These are phyloP conservation scores for Podospora bellae-mahoneyi DNA, from an alignment of 495 filamentous ascomycete species.

Conservation along the genomic window DNA sequence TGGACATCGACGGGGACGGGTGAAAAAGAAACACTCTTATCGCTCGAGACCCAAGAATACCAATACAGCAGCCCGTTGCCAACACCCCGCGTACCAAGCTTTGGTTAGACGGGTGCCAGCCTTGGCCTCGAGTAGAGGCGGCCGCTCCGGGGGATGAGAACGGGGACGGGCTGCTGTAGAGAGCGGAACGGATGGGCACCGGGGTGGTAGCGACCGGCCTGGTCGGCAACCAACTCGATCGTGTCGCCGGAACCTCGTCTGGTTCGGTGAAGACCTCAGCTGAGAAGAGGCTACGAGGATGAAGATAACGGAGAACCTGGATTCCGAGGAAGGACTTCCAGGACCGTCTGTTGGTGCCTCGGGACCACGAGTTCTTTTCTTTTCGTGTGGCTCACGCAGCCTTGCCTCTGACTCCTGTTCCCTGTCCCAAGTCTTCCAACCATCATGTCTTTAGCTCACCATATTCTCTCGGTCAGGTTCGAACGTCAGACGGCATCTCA, in stretches of 20 bases:
- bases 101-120: not conserved
- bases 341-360: not conserved
- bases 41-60: too few relatives aligned
- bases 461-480: not conserved
- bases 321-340: not conserved
- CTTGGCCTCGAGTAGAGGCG: not conserved
- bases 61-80: too few relatives aligned
- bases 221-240: not conserved
- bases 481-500: not conserved
- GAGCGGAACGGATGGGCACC: not conserved
- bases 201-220: not conserved
- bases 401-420: not conserved
- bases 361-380: not conserved
- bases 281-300: not conserved
- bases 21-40: too few relatives aligned
- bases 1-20: not conserved
- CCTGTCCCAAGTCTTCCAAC: not conserved
- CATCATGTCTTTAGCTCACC: not conserved
- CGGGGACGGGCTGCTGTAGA: not conserved
- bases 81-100: not conserved
- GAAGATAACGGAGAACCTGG: not conserved
- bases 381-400: not conserved
- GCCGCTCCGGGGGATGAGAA: not conserved
- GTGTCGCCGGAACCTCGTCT: not conserved
- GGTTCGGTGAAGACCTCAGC: not conserved